Percentiles rank a stretch among this genome's conserved stretches.
These are phyloP conservation scores for Cyberlindnera subsufficiens DNA, from an alignment of 805 yeast genomes.

Conservation along the genomic window DNA sequence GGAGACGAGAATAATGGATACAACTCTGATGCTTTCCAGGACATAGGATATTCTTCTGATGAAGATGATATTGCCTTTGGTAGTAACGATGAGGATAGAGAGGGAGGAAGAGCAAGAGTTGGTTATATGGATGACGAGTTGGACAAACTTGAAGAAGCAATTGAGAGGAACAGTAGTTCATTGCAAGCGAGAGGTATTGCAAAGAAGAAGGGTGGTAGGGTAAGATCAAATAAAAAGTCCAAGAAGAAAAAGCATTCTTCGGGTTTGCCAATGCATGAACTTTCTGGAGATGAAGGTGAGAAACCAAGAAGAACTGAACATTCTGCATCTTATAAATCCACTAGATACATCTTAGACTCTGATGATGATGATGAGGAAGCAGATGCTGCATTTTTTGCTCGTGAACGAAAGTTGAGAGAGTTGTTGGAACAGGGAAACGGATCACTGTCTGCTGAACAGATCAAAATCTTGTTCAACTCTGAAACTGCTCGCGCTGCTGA, in stretches of 20 bases:
- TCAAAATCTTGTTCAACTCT: constrained; percentile 6
- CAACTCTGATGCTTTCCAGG: constrained; percentile 25
- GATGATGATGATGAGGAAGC: constrained; percentile 60
- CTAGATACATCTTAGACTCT: constrained; percentile 51
- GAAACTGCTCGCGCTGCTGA: not conserved
- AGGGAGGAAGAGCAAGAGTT: not conserved
- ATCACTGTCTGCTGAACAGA: constrained; percentile 8
- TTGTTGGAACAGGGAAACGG: constrained; percentile 17
- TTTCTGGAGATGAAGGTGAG: constrained; percentile 18
- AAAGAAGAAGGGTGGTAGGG: constrained; percentile 11
- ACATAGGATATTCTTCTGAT: constrained; percentile 24
- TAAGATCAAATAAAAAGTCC: constrained; percentile 2
- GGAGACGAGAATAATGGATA: constrained; percentile 32
- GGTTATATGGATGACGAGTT: constrained; percentile 17
- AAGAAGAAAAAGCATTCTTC: constrained; percentile 9
- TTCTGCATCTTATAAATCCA: constrained; percentile 31
- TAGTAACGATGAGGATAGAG: constrained; percentile 17
- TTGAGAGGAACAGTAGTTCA: constrained; percentile 3
- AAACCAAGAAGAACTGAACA: not conserved
- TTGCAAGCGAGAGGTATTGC: constrained; percentile 19
- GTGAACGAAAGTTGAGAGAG: constrained; percentile 45
- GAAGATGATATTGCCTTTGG: constrained; percentile 32
- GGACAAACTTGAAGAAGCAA: constrained; percentile 15
- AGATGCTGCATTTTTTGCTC: constrained; percentile 45
- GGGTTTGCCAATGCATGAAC: constrained; percentile 3